These are phyloP conservation scores for Aspergillus neoniger DNA, from an alignment of 2,329 filamentous ascomycete species.

Conservation along the genomic window DNA sequence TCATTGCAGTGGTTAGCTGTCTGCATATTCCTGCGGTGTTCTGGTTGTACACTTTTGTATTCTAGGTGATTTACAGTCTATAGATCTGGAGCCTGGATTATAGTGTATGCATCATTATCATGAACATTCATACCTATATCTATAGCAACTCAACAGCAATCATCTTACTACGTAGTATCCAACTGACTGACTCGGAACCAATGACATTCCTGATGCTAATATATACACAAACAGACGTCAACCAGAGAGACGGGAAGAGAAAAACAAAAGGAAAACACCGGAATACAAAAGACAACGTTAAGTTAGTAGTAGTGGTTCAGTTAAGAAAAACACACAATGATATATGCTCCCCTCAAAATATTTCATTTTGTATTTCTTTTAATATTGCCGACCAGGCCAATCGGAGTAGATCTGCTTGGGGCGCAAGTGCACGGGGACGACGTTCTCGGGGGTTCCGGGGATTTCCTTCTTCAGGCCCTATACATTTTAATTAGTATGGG, in stretches of 20 bases:
- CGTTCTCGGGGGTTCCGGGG: constrained; percentile 69
- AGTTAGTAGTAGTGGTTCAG: too few relatives aligned
- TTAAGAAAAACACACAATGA: constrained; percentile 22
- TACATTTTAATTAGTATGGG: constrained; percentile 2
- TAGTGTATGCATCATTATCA: too few relatives aligned
- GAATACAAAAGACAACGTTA: constrained; percentile 16
- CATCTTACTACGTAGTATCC: too few relatives aligned
- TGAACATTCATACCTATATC: too few relatives aligned
- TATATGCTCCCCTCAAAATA: too few relatives aligned
- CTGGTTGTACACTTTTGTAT: too few relatives aligned
- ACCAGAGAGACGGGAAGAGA: constrained; percentile 24
- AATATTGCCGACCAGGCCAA: constrained; percentile 12
- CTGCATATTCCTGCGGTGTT: too few relatives aligned
- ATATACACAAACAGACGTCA: constrained; percentile 39
- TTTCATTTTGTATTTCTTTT: too few relatives aligned
- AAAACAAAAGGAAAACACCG: constrained; percentile 26
- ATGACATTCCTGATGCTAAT: constrained; percentile 41
- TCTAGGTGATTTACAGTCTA: too few relatives aligned
- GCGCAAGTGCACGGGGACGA: constrained; percentile 73
- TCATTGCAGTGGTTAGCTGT: too few relatives aligned
- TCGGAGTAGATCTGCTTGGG: constrained; percentile 51
- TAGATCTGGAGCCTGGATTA: neutral
- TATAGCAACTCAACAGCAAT: too few relatives aligned
- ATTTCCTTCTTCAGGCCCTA: constrained; percentile 81
- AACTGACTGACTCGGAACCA: neutral